A percentile compares a stretch with the other conserved stretches of the same genome.
Conservation (phyloP, 768 basidiomycete species). For the Amanita thiersii region DNA sequence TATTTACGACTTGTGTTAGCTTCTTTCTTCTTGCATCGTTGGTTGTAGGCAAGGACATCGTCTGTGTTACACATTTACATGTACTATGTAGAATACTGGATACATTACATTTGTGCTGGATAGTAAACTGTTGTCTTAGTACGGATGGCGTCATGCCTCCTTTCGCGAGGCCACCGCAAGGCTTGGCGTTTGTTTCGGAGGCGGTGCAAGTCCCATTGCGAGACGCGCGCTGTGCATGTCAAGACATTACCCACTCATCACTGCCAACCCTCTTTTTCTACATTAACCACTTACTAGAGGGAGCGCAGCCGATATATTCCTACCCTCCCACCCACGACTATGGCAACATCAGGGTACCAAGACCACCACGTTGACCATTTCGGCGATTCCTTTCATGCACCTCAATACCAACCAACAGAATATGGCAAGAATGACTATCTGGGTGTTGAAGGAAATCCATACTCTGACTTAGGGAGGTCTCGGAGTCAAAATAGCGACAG, state of each 20-base stretch:
- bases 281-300: no score
- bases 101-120: no score
- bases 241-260: background rate
- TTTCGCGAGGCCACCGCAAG: no score
- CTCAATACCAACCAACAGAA: constrained; percentile 4
- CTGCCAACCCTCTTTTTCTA: background rate
- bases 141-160: no score
- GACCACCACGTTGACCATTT: constrained; percentile 10
- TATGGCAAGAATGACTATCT: background rate
- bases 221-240: background rate
- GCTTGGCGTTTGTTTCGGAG: no score
- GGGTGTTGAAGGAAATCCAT: background rate
- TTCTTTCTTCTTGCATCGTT: no score
- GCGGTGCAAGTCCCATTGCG: background rate
- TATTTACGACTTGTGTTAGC: no score
- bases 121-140: no score
- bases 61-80: no score
- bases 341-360: constrained; percentile 1
- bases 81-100: no score
- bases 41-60: no score
- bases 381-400: constrained; percentile 8
- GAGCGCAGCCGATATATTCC: no score
- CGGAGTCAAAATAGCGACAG: constrained; percentile 3
- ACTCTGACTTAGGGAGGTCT: constrained; percentile 1
- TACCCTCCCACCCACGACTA: background rate